Evolutionary conservation across 2,329 filamentous ascomycete genomes (phyloP).

Genomic region (Calonectria pauciramosa): DNA sequence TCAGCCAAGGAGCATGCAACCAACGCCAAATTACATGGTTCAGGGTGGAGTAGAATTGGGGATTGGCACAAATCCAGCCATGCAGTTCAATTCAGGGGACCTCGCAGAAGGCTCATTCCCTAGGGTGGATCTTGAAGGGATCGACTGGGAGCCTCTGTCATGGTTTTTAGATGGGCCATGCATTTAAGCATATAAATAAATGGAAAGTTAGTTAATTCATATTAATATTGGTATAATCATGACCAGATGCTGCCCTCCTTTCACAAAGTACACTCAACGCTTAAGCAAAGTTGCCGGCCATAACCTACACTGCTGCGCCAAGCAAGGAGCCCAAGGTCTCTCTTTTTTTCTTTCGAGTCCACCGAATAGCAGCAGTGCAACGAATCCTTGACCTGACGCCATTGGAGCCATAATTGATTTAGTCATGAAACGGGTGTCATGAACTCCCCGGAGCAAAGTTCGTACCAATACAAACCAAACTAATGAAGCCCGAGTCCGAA

Average conservation of each 20-base stretch:
- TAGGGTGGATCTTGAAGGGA: not conserved
- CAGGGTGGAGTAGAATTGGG: not conserved
- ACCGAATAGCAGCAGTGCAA: not conserved
- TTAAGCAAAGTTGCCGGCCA: not conserved
- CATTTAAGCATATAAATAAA: not conserved
- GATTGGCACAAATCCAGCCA: not conserved
- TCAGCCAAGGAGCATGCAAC: not conserved
- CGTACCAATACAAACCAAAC: not conserved
- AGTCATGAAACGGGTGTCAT: not conserved
- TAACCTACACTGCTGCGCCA: not conserved
- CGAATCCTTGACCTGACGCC: too few relatives aligned
- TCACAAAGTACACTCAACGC: not conserved
- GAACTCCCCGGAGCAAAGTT: not conserved
- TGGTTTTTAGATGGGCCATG: slow-evolving; percentile 2
- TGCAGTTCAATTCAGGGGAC: not conserved
- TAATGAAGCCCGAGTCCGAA: not conserved
- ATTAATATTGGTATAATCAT: not conserved
- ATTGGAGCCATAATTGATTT: not conserved
- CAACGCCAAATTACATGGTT: not conserved
- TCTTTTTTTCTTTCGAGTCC: not conserved
- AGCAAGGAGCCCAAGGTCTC: too few relatives aligned
- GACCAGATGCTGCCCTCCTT: not conserved
- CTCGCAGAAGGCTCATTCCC: not conserved
- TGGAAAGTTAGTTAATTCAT: not conserved
- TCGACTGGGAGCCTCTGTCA: not conserved